These are phyloP conservation scores for Pulveroboletus sp. DNA, from an alignment of 768 basidiomycete species.

Conservation along the genomic window DNA sequence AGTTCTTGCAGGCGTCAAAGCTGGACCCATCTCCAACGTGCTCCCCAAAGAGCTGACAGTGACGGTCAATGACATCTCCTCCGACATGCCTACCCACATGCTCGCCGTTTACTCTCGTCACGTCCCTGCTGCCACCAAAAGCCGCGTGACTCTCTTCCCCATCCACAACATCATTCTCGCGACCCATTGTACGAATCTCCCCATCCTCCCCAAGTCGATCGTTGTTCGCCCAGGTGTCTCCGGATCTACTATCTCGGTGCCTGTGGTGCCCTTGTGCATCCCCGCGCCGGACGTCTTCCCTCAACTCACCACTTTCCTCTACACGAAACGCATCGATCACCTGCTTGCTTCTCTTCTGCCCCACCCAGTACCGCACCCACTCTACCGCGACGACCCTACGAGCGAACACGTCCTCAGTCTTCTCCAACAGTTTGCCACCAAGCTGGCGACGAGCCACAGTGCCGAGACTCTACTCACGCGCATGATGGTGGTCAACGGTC, in stretches of 20 bases:
- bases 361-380: constrained; percentile 22
- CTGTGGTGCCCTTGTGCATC: constrained; percentile 64
- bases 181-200: constrained; percentile 27
- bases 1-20: constrained; percentile 28
- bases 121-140: constrained; percentile 20
- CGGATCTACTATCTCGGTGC: constrained; percentile 36
- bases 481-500: constrained; percentile 36
- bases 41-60: constrained; percentile 29
- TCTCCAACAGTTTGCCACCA: constrained; percentile 15
- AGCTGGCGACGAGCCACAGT: constrained; percentile 11
- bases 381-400: constrained; percentile 23
- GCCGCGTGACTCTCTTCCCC: constrained; percentile 33
- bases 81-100: constrained; percentile 31
- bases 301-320: constrained; percentile 61
- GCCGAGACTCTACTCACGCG: constrained; percentile 33
- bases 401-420: constrained; percentile 9
- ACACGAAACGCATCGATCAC: constrained; percentile 55
- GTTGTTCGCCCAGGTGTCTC: constrained; percentile 7
- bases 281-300: constrained; percentile 69
- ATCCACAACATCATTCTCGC: constrained; percentile 36
- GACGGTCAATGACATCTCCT: constrained; percentile 27
- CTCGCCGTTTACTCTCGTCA: constrained; percentile 27
- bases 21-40: constrained; percentile 12
- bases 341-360: constrained; percentile 65
- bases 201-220: constrained; percentile 14